Base-by-base conservation (phyloP, 1,284 basidiomycete species). In the Austroboletus sp. region DNA sequence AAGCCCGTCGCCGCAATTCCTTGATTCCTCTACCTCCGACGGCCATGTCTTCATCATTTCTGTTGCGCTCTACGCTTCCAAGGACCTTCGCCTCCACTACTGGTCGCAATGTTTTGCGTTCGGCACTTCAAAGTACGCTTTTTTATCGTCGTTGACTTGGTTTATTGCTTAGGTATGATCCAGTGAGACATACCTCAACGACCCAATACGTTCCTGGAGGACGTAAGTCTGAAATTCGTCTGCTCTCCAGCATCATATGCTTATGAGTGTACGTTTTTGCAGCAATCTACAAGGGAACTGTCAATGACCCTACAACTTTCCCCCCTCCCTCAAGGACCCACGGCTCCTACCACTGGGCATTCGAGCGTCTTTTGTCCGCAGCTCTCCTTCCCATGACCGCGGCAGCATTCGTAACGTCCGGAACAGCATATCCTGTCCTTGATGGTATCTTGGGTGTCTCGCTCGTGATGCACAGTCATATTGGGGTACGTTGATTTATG, bases 281-380 rank as follows among this genome's bases (percentile, higher is more conserved):
- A 94, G 92, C 92, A 50, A 82, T 98, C 67, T 80, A 89, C 73
- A 82, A 84, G 68, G 95, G 95, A 48, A 90, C 90, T 30, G 93
- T 94, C 57, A 98, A 98, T 72, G 95, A 98, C 66, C 89, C 95
- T 1, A 90, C 88, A 4, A 70, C 82, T 16, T 96, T 92, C 75
- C 94, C 94, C 25, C 66, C 82, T 19, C 80, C 91, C 7, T 85
- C 79, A 51, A 83, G 79, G 62, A 68, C 80, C 3, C 89, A 96
- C 61, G 95, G 96, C 41, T 95, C 91, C 2, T 86, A 97, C 70
- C 95, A 98, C 76, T 98, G 95, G 95, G 83, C 91, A 1, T 97
- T 98, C 63, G 95, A 98, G 69, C 86, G 95, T 45, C 75, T 92
- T 15, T 78, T 98, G 46, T 85, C 89, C 1, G 94, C 89, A 0